A percentile compares a stretch with the other conserved stretches of the same genome.
phyloP scores from a whole-genome alignment of 2,329 filamentous ascomycete species.

The Cordyceps javanica region DNA sequence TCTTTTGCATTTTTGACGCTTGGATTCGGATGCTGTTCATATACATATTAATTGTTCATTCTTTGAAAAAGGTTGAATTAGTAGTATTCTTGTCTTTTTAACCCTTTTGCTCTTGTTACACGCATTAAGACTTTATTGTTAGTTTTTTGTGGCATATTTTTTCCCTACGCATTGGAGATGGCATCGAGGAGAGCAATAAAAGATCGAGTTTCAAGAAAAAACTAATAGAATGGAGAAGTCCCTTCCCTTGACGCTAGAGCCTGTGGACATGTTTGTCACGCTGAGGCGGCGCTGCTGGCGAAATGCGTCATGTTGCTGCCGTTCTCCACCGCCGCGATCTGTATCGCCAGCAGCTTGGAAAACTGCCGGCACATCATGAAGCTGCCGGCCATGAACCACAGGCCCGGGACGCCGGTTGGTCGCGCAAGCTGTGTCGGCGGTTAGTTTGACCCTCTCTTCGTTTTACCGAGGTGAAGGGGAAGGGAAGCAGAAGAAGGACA shows the following conservation, averaged over 20 bases:
- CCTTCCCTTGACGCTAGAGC: background rate
- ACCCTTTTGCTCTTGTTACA: background rate
- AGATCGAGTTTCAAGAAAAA: background rate
- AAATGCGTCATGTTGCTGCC: constrained; percentile 13
- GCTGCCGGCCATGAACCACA: constrained; percentile 35
- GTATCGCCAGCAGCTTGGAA: constrained; percentile 30
- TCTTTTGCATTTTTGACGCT: background rate
- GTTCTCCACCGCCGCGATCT: constrained; percentile 32
- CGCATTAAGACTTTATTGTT: background rate
- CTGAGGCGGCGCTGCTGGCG: background rate
- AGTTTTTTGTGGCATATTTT: no score
- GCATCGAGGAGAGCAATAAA: background rate
- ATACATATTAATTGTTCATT: background rate
- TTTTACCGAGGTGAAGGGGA: background rate
- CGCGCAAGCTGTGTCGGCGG: constrained; percentile 27
- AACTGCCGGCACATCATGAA: constrained; percentile 29
- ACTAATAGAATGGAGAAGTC: background rate
- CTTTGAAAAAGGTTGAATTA: background rate
- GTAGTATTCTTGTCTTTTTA: background rate
- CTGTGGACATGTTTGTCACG: no score
- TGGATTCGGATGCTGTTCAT: background rate
- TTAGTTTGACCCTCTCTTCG: background rate
- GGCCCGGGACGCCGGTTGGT: constrained; percentile 29
- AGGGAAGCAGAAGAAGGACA: background rate
- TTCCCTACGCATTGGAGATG: no score